These are phyloP conservation scores for Hyaloscypha hepaticicola DNA, from an alignment of 495 filamentous ascomycete genomes.

Conservation along the genomic window DNA sequence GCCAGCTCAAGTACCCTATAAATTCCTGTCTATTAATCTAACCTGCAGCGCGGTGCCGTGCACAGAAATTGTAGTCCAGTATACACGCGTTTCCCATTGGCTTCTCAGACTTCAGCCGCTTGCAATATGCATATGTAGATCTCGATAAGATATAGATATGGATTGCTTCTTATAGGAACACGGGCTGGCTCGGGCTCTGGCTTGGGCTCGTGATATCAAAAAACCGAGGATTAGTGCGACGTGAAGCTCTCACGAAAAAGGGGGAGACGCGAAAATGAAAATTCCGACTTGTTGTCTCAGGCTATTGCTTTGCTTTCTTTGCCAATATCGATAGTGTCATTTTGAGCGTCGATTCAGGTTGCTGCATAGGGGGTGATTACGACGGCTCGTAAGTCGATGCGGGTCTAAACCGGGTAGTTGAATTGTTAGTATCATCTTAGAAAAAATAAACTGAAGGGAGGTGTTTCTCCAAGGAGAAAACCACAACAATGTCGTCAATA, in stretches of 20 bases:
- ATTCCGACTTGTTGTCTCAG: not conserved
- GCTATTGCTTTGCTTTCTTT: not conserved
- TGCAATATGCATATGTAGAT: not conserved
- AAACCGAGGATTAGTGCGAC: not conserved
- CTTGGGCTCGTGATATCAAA: not conserved
- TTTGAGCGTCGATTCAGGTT: not conserved
- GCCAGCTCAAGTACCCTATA: conserved; percentile 8
- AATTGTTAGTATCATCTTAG: not conserved
- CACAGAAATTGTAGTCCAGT: not conserved
- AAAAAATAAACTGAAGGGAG: no score
- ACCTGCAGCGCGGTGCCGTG: conserved; percentile 7
- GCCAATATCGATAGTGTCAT: not conserved
- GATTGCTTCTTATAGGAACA: not conserved
- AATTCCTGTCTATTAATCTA: conserved; percentile 17
- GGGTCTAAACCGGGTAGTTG: not conserved
- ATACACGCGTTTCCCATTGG: not conserved
- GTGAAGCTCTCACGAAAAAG: not conserved
- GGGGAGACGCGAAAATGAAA: not conserved
- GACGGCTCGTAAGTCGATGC: not conserved
- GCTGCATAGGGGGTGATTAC: not conserved
- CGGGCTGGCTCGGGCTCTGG: no score
- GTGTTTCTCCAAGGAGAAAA: not conserved
- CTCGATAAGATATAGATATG: not conserved
- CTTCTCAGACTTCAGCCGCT: not conserved
- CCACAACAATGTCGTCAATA: not conserved